Base-by-base conservation (phyloP, 805 yeast species). In the Wickerhamiella qilinensis region DNA sequence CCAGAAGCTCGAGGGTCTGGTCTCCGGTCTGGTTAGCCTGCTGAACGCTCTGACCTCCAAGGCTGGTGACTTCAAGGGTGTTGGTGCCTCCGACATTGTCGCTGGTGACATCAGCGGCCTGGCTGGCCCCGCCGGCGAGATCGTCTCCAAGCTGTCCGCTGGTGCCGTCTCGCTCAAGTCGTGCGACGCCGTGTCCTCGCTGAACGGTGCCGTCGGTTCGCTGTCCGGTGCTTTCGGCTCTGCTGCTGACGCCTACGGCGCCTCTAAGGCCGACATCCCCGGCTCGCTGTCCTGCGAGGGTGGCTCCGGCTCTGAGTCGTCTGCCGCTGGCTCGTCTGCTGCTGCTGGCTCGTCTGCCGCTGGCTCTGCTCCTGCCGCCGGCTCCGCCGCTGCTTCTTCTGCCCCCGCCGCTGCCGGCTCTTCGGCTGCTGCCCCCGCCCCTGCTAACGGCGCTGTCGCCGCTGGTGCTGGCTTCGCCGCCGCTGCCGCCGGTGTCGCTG, bases 21-120 rank as follows among this genome's bases (percentile, higher is more conserved):
- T 37, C 34, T 14, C 34, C 34, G 20, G 49, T 24, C 44, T 48
- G 18, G 25, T 25, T 28, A 24, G 36, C 19, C 44, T 51, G 3
- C 42, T 50, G 22, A 22, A 33, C 19, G 48, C 42, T 35, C 42
- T 49, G 19, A 38, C 39, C 29, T 34, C 35, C 38, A 50, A 51
- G 46, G 44, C 48, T 24, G 17, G 41, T 28, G 53, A 42, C 38
- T 43, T 52, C 32, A 30, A n/a, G 17, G 20, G 39, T 15, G 51
- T 44, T 24, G 53, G 54, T 18, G 47, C 52, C 40, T 31, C 40
- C 20, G 8, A 38, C 21, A 49, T 51, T 38, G 53, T 51, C 34
- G 33, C 30, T 16, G 43, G 45, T 30, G 54, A 50, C 41, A 38
- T 52, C 37, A 32, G 35, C 22, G 37, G 43, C 21, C 41, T 51